Evolutionary conservation across 1,139 yeast species (phyloP).

Genomic region (Geotrichum klebahnii): DNA sequence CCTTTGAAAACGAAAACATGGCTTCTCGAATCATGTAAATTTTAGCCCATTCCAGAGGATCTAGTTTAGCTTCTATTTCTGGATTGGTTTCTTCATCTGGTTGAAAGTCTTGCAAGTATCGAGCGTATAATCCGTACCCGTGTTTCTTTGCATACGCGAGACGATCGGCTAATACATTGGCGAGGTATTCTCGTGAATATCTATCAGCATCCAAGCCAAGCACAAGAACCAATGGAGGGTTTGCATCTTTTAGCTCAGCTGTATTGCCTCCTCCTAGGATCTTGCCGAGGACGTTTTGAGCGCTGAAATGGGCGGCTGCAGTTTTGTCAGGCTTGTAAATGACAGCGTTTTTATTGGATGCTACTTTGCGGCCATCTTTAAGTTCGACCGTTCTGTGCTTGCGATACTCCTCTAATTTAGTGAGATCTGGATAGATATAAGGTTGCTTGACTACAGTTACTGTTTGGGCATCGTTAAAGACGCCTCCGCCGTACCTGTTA

Average conservation of each 20-base stretch:
- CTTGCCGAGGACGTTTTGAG: conserved; percentile 6
- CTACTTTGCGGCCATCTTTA: conserved; percentile 29
- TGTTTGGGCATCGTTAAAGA: conserved; percentile 30
- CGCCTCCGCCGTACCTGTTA: conserved; percentile 15
- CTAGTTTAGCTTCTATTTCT: conserved; percentile 27
- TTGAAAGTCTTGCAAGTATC: conserved; percentile 78
- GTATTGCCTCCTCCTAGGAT: conserved; percentile 4
- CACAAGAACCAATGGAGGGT: conserved; percentile 30
- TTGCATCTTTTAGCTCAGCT: conserved; percentile 15
- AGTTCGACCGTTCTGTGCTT: conserved; percentile 31
- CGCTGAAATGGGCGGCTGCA: conserved; percentile 11
- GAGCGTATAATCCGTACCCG: conserved; percentile 69
- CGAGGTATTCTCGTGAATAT: conserved; percentile 33
- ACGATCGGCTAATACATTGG: conserved; percentile 70
- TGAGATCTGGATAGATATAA: conserved; percentile 32
- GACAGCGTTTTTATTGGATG: conserved; percentile 29
- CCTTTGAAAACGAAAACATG: conserved; percentile 80
- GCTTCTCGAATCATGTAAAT: conserved; percentile 69
- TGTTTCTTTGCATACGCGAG: conserved; percentile 74
- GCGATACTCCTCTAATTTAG: conserved; percentile 32
- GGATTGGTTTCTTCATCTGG: conserved; percentile 43
- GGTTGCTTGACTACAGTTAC: conserved; percentile 27
- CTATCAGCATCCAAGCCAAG: conserved; percentile 32
- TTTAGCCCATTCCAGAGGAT: conserved; percentile 51
- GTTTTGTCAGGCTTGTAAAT: conserved; percentile 24